A percentile compares a stretch with the other conserved stretches of the same genome.
Evolutionary conservation across 2,329 filamentous ascomycete species (phyloP).

Genomic region (Penicillium janthinellum): DNA sequence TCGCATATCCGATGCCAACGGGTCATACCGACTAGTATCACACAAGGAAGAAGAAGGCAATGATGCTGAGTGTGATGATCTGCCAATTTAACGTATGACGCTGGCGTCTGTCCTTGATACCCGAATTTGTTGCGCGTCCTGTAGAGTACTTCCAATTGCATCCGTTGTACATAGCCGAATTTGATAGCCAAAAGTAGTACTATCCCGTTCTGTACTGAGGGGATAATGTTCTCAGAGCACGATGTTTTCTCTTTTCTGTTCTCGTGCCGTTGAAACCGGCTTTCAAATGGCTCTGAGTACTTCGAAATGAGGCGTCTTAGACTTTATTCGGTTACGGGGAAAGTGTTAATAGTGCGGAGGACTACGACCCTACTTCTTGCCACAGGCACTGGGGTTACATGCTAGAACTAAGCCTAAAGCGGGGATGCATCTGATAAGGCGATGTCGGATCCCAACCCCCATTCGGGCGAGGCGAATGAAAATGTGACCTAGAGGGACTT

Average conservation of each 20-base stretch:
- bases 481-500: not conserved
- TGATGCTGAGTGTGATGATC: constrained; percentile 6
- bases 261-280: no score
- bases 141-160: not conserved
- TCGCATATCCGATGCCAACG: not conserved
- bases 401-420: no score
- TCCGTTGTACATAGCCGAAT: not conserved
- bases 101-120: constrained; percentile 16
- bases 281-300: no score
- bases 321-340: no score
- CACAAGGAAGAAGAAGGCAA: constrained; percentile 18
- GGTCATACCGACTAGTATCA: constrained; percentile 14
- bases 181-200: not conserved
- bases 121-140: constrained; percentile 1
- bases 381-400: not conserved
- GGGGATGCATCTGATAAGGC: not conserved
- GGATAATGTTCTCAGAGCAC: no score
- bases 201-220: no score
- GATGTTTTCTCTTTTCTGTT: no score
- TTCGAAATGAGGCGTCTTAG: no score
- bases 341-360: no score
- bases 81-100: constrained; percentile 15
- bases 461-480: not conserved
- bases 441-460: not conserved
- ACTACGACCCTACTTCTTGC: not conserved